Base-by-base conservation (phyloP, 2,329 filamentous ascomycete species). In the Paracoccidioides brasiliensis region DNA sequence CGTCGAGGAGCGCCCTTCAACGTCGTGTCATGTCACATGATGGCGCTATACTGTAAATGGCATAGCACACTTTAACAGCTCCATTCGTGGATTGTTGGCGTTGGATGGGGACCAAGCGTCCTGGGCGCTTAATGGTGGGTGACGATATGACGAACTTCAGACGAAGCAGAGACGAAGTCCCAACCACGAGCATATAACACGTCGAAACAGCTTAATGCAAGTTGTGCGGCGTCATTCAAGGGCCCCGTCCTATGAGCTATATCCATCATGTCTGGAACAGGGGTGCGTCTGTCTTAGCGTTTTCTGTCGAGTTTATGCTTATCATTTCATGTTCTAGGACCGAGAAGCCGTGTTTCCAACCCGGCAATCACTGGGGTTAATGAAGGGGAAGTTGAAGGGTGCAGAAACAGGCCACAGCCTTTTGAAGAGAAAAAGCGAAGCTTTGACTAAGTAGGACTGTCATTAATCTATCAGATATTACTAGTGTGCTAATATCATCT, bases 331-430 rank as follows among this genome's bases (percentile, higher is more conserved):
- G 60, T 58, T 66, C 56, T 71, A 95, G 90, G 89, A 91, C 72
- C 84, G 93, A 72, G 93, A 98, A 76, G 81, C 90, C 68, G 91
- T 98, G 75, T 98, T 98, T 75, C 88, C 93, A 67, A 98, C 93
- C 69, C 88, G 93, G 67, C 93, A 98, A 78, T 95, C 90, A 71
- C 79, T 98, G 74, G 90, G 90, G 62, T 74, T 94, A 69, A 98
- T 98, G 91, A 97, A 97, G 76, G 83, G 85, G 62, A 98, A 98
- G 79, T 83, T 98, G 69, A 97, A 97, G 78, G 91, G 87, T 59
- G 87, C 87, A 55, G 86, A 91, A 72, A 89, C 83, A 48, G 93
- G 93, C 51, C 91, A 98, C 76, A 95, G 87, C 72, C 77, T 98
- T 69, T 77, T 98, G 60, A 98, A 98, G 79, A 81, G 93, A 68